Conservation (phyloP, 768 basidiomycete species). For the Suillus variegatus region DNA sequence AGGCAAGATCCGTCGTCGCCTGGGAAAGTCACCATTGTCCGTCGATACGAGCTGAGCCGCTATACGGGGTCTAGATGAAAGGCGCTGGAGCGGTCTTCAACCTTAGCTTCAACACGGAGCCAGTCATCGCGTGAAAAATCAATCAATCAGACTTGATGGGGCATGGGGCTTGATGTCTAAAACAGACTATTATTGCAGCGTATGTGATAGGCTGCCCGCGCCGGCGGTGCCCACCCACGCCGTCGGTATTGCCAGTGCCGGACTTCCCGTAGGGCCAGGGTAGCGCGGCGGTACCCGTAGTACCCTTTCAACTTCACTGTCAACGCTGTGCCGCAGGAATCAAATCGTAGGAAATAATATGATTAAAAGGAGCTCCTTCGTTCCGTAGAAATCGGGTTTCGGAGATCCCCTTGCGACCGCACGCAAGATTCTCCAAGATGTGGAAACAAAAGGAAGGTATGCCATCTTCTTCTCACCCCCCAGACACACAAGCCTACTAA, state of each 20-base stretch:
- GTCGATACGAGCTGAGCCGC: background rate
- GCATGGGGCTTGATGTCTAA: background rate
- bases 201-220: background rate
- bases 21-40: background rate
- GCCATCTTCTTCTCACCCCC: slow-evolving; percentile 1
- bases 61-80: background rate
- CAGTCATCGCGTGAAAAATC: background rate
- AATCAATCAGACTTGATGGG: background rate
- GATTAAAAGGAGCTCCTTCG: slow-evolving; percentile 6
- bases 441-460: slow-evolving; percentile 2
- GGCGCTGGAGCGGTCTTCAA: background rate
- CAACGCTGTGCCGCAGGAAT: background rate
- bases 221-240: background rate
- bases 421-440: slow-evolving; percentile 6
- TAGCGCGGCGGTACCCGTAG: background rate
- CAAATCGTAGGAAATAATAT: slow-evolving; percentile 1
- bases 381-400: slow-evolving; percentile 9
- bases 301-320: background rate
- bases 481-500: background rate
- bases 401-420: slow-evolving; percentile 7
- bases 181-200: background rate
- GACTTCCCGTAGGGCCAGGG: background rate
- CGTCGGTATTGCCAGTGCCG: background rate
- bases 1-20: slow-evolving; percentile 3
- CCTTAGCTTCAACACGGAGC: background rate